Evolutionary conservation across 176 grass and related monocot species (phyloP).

Genomic region (Hsuehochloa calcarea): DNA sequence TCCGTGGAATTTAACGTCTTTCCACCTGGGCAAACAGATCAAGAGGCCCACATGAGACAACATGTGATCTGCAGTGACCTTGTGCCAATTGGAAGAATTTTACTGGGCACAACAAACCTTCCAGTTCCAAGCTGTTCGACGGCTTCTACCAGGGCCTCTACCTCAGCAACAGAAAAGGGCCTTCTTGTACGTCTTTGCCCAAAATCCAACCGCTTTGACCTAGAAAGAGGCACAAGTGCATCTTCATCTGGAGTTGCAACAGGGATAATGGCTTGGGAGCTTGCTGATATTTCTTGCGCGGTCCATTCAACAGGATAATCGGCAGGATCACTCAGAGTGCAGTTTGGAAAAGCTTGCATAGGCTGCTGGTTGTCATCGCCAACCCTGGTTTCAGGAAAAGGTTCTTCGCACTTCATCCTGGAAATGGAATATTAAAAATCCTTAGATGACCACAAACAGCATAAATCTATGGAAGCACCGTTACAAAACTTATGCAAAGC

Average conservation of each 20-base stretch:
- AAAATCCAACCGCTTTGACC: constrained; percentile 33
- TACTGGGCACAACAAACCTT: constrained; percentile 49
- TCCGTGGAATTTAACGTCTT: constrained; percentile 70
- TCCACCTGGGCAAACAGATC: constrained; percentile 58
- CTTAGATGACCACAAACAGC: constrained; percentile 30
- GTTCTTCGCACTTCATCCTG: constrained; percentile 40
- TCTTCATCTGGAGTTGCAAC: constrained; percentile 27
- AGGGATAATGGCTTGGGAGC: constrained; percentile 45
- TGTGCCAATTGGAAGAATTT: background rate
- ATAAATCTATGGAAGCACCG: background rate
- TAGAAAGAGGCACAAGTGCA: constrained; percentile 42
- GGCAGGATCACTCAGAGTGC: constrained; percentile 44
- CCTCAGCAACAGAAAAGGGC: constrained; percentile 77
- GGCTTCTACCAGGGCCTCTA: constrained; percentile 63
- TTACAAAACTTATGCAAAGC: constrained; percentile 8
- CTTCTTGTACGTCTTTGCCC: constrained; percentile 63
- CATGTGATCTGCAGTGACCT: background rate
- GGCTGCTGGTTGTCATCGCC: constrained; percentile 20
- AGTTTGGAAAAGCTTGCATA: constrained; percentile 41
- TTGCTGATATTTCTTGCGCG: constrained; percentile 29
- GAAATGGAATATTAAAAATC: constrained; percentile 24
- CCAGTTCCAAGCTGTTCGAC: constrained; percentile 84
- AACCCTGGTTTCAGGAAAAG: constrained; percentile 24
- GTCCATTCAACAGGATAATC: constrained; percentile 37
- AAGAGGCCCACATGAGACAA: constrained; percentile 19